Conservation (phyloP, 495 filamentous ascomycete genomes). For the Neurospora sp. region DNA sequence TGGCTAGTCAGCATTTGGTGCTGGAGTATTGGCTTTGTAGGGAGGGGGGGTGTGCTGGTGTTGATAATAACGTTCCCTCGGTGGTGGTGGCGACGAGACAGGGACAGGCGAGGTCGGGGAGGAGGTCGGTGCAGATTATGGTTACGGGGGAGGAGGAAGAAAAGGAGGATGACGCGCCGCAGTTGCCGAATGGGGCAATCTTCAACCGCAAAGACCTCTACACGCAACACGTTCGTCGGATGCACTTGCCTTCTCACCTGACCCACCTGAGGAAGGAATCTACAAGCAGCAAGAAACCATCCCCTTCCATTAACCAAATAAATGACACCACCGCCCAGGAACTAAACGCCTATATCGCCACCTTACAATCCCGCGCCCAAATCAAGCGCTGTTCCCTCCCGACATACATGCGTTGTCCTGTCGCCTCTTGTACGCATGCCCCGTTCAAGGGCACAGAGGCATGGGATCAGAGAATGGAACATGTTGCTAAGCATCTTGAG, state of each 20-base stretch:
- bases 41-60: constrained; percentile 48
- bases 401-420: constrained; percentile 52
- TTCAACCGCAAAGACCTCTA: constrained; percentile 94
- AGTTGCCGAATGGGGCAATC: constrained; percentile 42
- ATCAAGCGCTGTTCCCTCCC: constrained; percentile 53
- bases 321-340: neutral
- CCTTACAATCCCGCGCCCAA: constrained; percentile 49
- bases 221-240: constrained; percentile 77
- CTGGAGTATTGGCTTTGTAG: constrained; percentile 75
- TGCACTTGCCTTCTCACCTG: constrained; percentile 52
- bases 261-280: constrained; percentile 28
- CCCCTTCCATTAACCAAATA: neutral
- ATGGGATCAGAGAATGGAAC: constrained; percentile 87
- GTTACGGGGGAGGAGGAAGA: constrained; percentile 44
- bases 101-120: neutral
- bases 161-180: neutral
- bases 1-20: constrained; percentile 70
- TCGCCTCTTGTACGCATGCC: too few species aligned
- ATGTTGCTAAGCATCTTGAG: constrained; percentile 77
- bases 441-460: constrained; percentile 51
- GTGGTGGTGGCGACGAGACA: too few species aligned
- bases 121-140: constrained; percentile 35
- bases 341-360: constrained; percentile 7
- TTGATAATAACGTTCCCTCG: constrained; percentile 6
- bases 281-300: neutral